Evolutionary conservation across 2,329 filamentous ascomycete species (phyloP).

Genomic region (Cryphonectria japonica): DNA sequence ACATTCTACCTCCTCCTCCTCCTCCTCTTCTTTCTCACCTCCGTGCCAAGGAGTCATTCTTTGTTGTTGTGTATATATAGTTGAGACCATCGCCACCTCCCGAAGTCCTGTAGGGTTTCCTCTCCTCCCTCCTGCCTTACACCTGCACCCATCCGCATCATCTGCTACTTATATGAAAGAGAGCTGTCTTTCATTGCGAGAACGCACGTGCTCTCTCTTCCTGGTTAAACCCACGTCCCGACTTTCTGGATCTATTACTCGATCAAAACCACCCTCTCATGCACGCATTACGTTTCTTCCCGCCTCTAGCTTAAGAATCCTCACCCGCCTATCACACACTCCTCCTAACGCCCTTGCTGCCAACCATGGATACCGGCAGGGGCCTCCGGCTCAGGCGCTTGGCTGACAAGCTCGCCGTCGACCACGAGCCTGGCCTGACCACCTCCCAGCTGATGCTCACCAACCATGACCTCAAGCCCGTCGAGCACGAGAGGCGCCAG

Average conservation of each 20-base stretch:
- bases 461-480: conserved; percentile 80
- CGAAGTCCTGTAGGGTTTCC: neutral
- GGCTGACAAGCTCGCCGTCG: conserved; percentile 69
- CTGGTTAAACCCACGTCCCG: neutral
- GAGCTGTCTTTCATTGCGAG: neutral
- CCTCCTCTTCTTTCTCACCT: neutral
- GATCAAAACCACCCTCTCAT: conserved; percentile 10
- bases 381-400: conserved; percentile 46
- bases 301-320: neutral
- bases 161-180: neutral
- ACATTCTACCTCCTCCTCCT: neutral
- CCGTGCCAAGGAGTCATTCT: neutral
- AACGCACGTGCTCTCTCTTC: neutral
- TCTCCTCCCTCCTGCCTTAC: neutral
- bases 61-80: neutral
- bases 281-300: conserved; percentile 2
- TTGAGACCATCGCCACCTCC: neutral
- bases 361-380: conserved; percentile 39
- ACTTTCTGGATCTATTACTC: conserved; percentile 18
- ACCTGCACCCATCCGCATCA: neutral
- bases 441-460: conserved; percentile 83
- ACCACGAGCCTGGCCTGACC: conserved; percentile 75
- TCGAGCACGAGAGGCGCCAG: conserved; percentile 78
- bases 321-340: neutral
- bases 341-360: neutral